Conservation (phyloP, 352 stramenopile species). For the Elongisporangium senticosum region DNA sequence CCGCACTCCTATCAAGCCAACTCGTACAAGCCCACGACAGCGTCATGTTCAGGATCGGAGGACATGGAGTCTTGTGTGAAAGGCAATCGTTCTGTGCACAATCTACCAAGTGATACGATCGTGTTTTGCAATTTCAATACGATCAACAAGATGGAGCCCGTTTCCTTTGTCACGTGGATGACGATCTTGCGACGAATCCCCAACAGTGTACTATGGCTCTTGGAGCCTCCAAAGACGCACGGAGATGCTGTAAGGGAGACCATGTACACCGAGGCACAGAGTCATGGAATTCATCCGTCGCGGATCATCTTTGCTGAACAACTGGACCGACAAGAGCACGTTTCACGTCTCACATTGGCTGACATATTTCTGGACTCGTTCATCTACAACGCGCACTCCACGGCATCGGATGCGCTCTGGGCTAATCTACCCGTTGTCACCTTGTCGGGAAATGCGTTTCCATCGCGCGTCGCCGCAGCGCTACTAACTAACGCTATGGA, state of each 20-base stretch:
- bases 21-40: slow-evolving; percentile 45
- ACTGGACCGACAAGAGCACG: slow-evolving; percentile 61
- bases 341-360: slow-evolving; percentile 67
- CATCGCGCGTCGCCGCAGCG: slow-evolving; percentile 60
- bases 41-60: slow-evolving; percentile 13
- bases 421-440: slow-evolving; percentile 88
- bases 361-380: slow-evolving; percentile 95
- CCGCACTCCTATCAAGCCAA: slow-evolving; percentile 91
- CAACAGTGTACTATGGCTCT: slow-evolving; percentile 83
- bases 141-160: slow-evolving; percentile 92
- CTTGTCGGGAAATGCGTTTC: slow-evolving; percentile 67
- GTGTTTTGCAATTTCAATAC: slow-evolving; percentile 93
- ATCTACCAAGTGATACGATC: slow-evolving; percentile 22
- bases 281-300: slow-evolving; percentile 45
- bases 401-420: slow-evolving; percentile 88
- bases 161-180: slow-evolving; percentile 87
- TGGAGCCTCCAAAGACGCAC: slow-evolving; percentile 27
- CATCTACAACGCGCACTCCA: slow-evolving; percentile 94
- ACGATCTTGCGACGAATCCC: slow-evolving; percentile 83
- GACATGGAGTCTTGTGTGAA: neutral
- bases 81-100: slow-evolving; percentile 16
- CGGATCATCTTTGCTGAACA: slow-evolving; percentile 72
- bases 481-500: slow-evolving; percentile 39
- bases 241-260: neutral
- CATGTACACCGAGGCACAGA: slow-evolving; percentile 52